Evolutionary conservation across 1,139 yeast species (phyloP).

Genomic region (Yamadazyma mexicana): DNA sequence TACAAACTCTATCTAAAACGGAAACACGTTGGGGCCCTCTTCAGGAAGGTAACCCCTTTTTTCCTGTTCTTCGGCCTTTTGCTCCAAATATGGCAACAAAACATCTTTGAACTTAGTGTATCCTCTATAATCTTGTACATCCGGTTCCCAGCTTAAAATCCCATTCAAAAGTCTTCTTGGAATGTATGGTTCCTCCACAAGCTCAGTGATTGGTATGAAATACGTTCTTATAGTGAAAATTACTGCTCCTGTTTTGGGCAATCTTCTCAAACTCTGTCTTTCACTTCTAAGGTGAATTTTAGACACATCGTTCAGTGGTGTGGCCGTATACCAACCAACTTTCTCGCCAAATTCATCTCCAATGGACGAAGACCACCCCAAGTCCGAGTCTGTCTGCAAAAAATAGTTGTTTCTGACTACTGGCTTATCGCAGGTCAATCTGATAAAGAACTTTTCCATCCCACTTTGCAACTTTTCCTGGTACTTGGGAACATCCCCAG

Average conservation of each 20-base stretch:
- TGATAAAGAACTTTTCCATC: conserved; percentile 63
- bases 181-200: conserved; percentile 58
- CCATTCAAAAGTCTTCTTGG: conserved; percentile 62
- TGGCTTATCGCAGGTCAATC: conserved; percentile 55
- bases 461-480: conserved; percentile 56
- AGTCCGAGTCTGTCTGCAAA: conserved; percentile 59
- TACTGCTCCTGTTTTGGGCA: conserved; percentile 62
- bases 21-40: conserved; percentile 41
- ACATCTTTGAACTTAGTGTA: conserved; percentile 52
- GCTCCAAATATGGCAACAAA: conserved; percentile 54
- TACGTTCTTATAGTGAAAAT: conserved; percentile 66
- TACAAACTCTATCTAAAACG: conserved; percentile 37
- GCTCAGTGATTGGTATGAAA: conserved; percentile 52
- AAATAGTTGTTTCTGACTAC: conserved; percentile 68
- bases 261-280: conserved; percentile 65
- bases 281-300: conserved; percentile 62
- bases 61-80: conserved; percentile 53
- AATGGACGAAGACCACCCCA: conserved; percentile 66
- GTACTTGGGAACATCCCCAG: conserved; percentile 68
- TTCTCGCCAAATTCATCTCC: conserved; percentile 52
- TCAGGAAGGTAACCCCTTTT: conserved; percentile 39
- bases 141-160: conserved; percentile 56
- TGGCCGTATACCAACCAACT: conserved; percentile 65
- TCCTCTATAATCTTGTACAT: conserved; percentile 62
- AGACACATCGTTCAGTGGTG: conserved; percentile 43